Evolutionary conservation across 805 yeast species (phyloP).

Genomic region (Scheffersomyces lignosus): DNA sequence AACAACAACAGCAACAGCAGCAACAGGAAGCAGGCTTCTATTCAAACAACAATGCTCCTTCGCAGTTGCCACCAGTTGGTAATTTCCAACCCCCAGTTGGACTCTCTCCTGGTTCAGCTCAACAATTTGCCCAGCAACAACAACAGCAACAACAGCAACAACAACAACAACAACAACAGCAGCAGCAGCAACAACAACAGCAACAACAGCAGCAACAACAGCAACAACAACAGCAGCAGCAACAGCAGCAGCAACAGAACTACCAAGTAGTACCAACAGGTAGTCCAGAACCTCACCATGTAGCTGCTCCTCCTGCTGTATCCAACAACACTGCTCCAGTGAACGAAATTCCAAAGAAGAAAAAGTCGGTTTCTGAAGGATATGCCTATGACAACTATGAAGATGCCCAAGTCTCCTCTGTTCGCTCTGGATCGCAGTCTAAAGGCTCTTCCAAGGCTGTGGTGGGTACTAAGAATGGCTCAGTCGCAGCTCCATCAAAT

Average conservation of each 20-base stretch:
- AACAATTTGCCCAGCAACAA: conserved; percentile 20
- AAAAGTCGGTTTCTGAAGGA: conserved; percentile 27
- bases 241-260: conserved; percentile 14
- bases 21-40: conserved; percentile 24
- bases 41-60: conserved; percentile 27
- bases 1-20: conserved; percentile 21
- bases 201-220: conserved; percentile 12
- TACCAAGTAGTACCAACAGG: neutral
- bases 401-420: conserved; percentile 50
- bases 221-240: conserved; percentile 26
- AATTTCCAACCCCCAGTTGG: conserved; percentile 71
- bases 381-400: conserved; percentile 33
- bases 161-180: conserved; percentile 5
- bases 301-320: too few species aligned
- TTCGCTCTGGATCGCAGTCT: conserved; percentile 36
- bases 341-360: conserved; percentile 11
- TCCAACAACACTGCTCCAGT: conserved; percentile 3
- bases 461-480: conserved; percentile 20
- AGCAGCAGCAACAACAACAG: conserved; percentile 10
- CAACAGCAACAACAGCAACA: too few species aligned
- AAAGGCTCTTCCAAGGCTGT: conserved; percentile 6
- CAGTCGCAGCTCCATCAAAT: conserved; percentile 37
- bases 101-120: conserved; percentile 22
- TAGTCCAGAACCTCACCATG: conserved; percentile 2
- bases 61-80: conserved; percentile 85